Conservation (phyloP, 1,284 basidiomycete genomes). For the Paramarasmius palmivorus region DNA sequence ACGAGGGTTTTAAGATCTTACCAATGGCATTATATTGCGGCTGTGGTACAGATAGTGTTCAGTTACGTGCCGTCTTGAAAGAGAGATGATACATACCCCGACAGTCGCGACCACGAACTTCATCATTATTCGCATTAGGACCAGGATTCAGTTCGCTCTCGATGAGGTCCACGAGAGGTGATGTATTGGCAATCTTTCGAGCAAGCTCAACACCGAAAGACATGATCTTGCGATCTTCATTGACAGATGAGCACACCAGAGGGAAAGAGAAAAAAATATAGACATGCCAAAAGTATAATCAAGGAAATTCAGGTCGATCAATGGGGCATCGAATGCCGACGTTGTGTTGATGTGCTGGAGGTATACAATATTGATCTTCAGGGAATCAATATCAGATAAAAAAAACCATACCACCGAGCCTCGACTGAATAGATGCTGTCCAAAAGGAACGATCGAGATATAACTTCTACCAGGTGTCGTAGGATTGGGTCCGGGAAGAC, state of each 20-base stretch:
- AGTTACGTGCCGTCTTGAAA: too few relatives aligned
- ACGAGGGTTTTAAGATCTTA: neutral
- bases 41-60: too few relatives aligned
- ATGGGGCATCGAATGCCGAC: conserved; percentile 24
- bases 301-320: conserved; percentile 18
- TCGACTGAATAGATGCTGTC: neutral
- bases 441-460: neutral
- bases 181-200: neutral
- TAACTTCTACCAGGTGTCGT: neutral
- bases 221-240: neutral
- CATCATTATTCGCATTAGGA: neutral
- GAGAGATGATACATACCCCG: neutral
- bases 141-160: neutral
- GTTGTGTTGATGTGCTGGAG: neutral
- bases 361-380: neutral
- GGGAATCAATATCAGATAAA: neutral
- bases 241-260: neutral
- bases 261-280: neutral
- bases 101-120: neutral
- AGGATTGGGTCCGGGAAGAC: neutral
- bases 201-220: neutral
- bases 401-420: neutral
- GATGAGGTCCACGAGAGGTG: neutral
- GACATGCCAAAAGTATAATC: conserved; percentile 15
- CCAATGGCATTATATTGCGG: neutral